A percentile compares a stretch with the other conserved stretches of the same genome.
Evolutionary conservation across 352 stramenopile genomes (phyloP).

Genomic region (Phytopythium kandeliae): DNA sequence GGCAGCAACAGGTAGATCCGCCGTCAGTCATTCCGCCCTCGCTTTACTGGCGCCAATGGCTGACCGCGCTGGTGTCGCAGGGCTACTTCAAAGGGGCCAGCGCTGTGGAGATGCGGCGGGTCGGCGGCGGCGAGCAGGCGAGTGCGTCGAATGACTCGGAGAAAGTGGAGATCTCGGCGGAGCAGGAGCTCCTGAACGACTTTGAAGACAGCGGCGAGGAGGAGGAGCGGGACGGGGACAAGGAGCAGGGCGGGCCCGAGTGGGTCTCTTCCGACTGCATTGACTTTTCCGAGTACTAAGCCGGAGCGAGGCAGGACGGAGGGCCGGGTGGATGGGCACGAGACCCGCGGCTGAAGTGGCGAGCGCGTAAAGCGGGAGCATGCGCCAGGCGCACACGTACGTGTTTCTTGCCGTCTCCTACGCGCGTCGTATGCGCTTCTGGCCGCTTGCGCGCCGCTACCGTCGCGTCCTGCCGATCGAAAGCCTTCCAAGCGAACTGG

Average conservation of each 20-base stretch:
- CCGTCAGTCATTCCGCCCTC: no score
- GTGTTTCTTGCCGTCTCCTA: slow-evolving; percentile 5
- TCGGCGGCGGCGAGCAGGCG: slow-evolving; percentile 5
- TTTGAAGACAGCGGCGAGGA: slow-evolving; percentile 82
- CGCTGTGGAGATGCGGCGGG: slow-evolving; percentile 67
- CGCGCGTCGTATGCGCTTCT: neutral
- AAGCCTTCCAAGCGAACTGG: neutral
- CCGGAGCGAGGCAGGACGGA: neutral
- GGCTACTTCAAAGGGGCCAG: slow-evolving; percentile 75
- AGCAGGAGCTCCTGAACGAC: slow-evolving; percentile 80
- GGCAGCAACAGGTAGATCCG: slow-evolving; percentile 76
- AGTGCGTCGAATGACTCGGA: slow-evolving; percentile 10
- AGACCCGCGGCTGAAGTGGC: no score
- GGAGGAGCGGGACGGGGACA: slow-evolving; percentile 14
- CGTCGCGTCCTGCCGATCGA: neutral
- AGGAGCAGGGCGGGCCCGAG: slow-evolving; percentile 16
- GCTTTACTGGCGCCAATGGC: slow-evolving; percentile 1
- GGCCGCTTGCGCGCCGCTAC: neutral
- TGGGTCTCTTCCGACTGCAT: slow-evolving; percentile 74
- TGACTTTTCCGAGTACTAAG: slow-evolving; percentile 61
- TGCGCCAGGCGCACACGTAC: slow-evolving; percentile 1
- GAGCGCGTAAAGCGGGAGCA: neutral
- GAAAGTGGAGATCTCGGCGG: slow-evolving; percentile 46
- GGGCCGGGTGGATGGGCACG: no score
- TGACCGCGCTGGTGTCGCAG: slow-evolving; percentile 11